Conservation (phyloP, 169 alveolate species). For the Amoebophrya sp. region DNA sequence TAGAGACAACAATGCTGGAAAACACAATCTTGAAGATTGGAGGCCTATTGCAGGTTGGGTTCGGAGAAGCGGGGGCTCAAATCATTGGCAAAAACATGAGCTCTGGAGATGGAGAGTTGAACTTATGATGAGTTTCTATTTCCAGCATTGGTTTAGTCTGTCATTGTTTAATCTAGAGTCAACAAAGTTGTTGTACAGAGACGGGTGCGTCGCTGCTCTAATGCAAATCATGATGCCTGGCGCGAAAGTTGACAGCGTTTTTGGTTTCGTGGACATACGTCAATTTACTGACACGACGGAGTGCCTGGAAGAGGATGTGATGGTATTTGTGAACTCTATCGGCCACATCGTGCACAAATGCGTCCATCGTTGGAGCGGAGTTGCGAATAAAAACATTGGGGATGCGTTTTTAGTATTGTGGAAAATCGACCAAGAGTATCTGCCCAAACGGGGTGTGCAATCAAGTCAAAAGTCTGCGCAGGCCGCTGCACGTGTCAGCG, state of each 20-base stretch:
- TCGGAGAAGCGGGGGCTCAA: slow-evolving; percentile 73
- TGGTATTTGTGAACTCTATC: slow-evolving; percentile 61
- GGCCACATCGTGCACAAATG: slow-evolving; percentile 59
- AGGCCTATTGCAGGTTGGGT: slow-evolving; percentile 54
- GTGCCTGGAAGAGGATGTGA: slow-evolving; percentile 58
- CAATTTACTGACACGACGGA: slow-evolving; percentile 58
- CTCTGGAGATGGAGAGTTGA: slow-evolving; percentile 49
- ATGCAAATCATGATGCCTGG: slow-evolving; percentile 57
- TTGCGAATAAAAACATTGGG: slow-evolving; percentile 51
- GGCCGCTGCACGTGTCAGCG: neutral
- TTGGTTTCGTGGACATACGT: slow-evolving; percentile 52
- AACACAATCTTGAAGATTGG: slow-evolving; percentile 60
- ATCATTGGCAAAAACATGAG: slow-evolving; percentile 63
- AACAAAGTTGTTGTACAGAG: neutral
- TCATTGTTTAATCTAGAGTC: neutral
- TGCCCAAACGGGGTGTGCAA: neutral
- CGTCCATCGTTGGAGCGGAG: slow-evolving; percentile 46
- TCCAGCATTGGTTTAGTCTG: neutral
- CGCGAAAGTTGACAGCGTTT: slow-evolving; percentile 42
- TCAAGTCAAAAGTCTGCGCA: neutral
- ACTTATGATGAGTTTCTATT: neutral
- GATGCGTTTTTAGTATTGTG: slow-evolving; percentile 58
- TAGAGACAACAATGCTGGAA: slow-evolving; percentile 53
- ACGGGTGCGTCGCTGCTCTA: slow-evolving; percentile 49
- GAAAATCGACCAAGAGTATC: slow-evolving; percentile 18